phyloP scores from a whole-genome alignment of 768 basidiomycete species.

The Ephemerocybe angulata region DNA sequence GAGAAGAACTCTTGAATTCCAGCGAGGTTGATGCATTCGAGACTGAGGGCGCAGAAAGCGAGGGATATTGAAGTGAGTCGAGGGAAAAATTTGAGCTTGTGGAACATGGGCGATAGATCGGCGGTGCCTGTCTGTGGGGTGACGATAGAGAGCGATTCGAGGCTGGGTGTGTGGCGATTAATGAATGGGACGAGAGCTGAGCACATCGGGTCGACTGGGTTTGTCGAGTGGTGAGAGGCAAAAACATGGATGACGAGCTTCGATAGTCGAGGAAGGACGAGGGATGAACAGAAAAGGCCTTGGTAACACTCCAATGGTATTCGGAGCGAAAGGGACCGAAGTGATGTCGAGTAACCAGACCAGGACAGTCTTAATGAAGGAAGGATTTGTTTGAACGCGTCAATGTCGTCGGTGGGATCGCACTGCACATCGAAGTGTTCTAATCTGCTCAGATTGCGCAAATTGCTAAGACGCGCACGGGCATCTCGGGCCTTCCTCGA shows the following conservation, averaged over 20 bases:
- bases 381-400: neutral
- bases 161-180: neutral
- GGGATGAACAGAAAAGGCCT: neutral
- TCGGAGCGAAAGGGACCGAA: neutral
- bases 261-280: constrained; percentile 1
- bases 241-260: neutral
- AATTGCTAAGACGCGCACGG: neutral
- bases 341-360: neutral
- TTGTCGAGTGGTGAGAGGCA: constrained; percentile 4
- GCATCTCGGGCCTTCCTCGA: neutral
- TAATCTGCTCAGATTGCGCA: neutral
- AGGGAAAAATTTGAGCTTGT: constrained; percentile 4
- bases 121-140: constrained; percentile 6
- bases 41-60: constrained; percentile 4
- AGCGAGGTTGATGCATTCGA: constrained; percentile 6
- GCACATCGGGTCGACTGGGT: constrained; percentile 6
- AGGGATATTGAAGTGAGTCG: constrained; percentile 1
- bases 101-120: constrained; percentile 7
- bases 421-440: constrained; percentile 3
- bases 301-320: constrained; percentile 4
- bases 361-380: neutral
- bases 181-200: constrained; percentile 5
- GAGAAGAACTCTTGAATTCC: constrained; percentile 6
- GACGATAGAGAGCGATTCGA: constrained; percentile 2
- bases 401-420: constrained; percentile 2